phyloP scores from a whole-genome alignment of 768 basidiomycete species.

The Tubosaeta sp. region DNA sequence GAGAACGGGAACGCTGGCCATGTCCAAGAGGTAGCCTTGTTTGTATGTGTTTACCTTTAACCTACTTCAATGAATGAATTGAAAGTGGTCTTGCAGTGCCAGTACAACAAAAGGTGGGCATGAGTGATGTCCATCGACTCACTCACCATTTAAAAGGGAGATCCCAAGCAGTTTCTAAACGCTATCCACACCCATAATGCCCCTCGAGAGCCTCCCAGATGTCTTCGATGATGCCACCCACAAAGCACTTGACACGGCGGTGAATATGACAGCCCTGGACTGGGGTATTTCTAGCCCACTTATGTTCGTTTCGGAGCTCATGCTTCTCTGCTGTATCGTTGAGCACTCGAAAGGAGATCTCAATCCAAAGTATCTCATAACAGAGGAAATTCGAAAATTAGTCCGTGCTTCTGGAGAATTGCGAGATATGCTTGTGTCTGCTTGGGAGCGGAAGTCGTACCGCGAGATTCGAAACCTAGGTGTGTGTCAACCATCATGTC shows the following conservation, averaged over 20 bases:
- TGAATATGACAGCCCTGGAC: no score
- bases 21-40: conserved; percentile 3
- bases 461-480: background rate
- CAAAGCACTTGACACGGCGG: no score
- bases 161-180: background rate
- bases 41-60: background rate
- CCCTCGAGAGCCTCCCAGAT: no score
- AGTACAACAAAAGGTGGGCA: no score
- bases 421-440: background rate
- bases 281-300: no score
- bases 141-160: background rate
- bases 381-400: background rate
- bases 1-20: conserved; percentile 45
- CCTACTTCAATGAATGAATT: no score
- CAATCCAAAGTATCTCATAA: background rate
- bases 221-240: no score
- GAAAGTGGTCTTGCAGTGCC: no score
- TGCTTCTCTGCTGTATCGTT: background rate
- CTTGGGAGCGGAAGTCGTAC: background rate
- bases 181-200: background rate
- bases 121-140: background rate
- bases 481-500: background rate
- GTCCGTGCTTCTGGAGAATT: background rate
- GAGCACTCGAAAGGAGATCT: background rate
- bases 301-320: no score